A percentile compares a stretch with the other conserved stretches of the same genome.
Evolutionary conservation across 75 land plant genomes (phyloP).

Genomic region (Picea glauca): DNA sequence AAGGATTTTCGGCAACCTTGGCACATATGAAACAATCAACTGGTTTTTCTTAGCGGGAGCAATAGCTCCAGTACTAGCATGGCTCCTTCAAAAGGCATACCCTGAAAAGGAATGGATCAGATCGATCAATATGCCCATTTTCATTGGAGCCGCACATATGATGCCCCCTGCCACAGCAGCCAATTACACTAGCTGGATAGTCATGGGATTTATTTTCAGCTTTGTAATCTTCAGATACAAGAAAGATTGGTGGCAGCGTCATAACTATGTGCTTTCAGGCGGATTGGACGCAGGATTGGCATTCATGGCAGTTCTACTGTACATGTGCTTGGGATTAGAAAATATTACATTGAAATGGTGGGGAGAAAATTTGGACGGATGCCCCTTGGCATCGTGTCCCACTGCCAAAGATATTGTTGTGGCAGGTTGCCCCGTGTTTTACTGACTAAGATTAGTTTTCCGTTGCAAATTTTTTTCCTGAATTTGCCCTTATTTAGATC

Average conservation of each 20-base stretch:
- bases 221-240: constrained; percentile 50
- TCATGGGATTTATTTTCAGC: constrained; percentile 67
- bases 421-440: constrained; percentile 69
- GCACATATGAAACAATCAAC: constrained; percentile 53
- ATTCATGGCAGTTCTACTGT: constrained; percentile 76
- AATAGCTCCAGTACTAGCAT: constrained; percentile 72
- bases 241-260: constrained; percentile 65
- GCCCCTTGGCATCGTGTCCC: constrained; percentile 89
- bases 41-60: constrained; percentile 86
- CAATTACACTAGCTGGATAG: constrained; percentile 79
- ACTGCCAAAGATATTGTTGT: constrained; percentile 65
- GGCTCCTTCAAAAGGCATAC: constrained; percentile 51
- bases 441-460: no score
- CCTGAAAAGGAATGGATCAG: constrained; percentile 67
- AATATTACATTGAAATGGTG: constrained; percentile 65
- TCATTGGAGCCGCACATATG: constrained; percentile 58
- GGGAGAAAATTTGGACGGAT: constrained; percentile 67
- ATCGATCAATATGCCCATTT: constrained; percentile 71
- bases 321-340: constrained; percentile 38
- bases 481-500: no score
- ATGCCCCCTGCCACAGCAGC: constrained; percentile 94
- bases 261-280: constrained; percentile 86
- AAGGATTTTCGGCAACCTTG: constrained; percentile 72
- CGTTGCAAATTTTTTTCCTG: no score
- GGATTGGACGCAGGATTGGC: constrained; percentile 93